These are phyloP conservation scores for Trypanosoma rangeli DNA, from an alignment of 208 protist species.

Conservation along the genomic window DNA sequence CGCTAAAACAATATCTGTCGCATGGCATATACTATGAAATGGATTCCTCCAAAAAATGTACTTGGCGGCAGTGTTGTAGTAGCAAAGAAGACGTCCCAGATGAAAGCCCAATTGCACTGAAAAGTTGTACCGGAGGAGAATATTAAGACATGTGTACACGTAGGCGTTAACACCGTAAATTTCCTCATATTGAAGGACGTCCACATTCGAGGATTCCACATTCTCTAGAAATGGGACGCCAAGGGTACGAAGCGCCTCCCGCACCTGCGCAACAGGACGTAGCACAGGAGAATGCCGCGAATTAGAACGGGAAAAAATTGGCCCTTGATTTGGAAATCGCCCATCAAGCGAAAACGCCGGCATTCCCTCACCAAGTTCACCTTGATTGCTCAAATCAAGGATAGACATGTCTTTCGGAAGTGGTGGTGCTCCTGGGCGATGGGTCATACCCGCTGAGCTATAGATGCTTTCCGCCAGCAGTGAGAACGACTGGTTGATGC, in stretches of 20 bases:
- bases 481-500: background rate
- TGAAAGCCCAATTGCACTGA: constrained; percentile 52
- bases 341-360: constrained; percentile 19
- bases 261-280: constrained; percentile 31
- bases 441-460: background rate
- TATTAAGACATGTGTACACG: constrained; percentile 54
- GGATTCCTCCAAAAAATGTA: constrained; percentile 63
- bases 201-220: constrained; percentile 30
- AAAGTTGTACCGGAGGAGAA: constrained; percentile 67
- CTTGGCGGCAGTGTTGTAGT: constrained; percentile 37
- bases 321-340: constrained; percentile 26
- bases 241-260: constrained; percentile 29
- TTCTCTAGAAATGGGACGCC: constrained; percentile 42
- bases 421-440: background rate
- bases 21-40: constrained; percentile 76
- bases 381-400: constrained; percentile 23
- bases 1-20: constrained; percentile 65
- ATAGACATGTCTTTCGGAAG: background rate
- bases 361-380: constrained; percentile 24
- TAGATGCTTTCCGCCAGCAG: background rate
- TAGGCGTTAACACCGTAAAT: constrained; percentile 30
- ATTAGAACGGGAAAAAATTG: constrained; percentile 39
- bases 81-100: constrained; percentile 38
- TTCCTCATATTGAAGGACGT: constrained; percentile 23
- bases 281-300: constrained; percentile 45